Evolutionary conservation across 208 protist species (phyloP).

Genomic region (Phytomonas sp.): DNA sequence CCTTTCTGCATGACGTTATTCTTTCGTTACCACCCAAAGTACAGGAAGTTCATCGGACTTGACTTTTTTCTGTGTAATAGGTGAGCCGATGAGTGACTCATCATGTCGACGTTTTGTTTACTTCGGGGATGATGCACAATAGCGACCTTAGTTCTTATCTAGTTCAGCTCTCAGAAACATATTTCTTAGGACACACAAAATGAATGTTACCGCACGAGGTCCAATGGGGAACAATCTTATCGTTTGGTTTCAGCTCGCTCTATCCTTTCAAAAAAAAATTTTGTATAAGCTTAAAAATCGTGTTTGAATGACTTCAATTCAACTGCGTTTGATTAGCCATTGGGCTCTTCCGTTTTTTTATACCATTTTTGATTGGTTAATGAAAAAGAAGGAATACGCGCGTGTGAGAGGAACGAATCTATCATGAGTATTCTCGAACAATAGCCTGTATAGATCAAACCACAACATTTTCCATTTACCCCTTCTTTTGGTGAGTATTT

Average conservation of each 20-base stretch:
- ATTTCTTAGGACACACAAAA: not conserved
- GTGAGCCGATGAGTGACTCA: not conserved
- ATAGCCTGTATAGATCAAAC: not conserved
- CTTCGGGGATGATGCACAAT: not conserved
- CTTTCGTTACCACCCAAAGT: slow-evolving; percentile 24
- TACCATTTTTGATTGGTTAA: not conserved
- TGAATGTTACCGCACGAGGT: not conserved
- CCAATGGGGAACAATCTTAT: not conserved
- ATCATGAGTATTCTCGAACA: not conserved
- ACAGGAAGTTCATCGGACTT: not conserved
- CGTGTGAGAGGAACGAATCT: not conserved
- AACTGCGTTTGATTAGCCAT: not conserved
- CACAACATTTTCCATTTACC: not conserved
- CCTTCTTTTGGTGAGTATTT: not conserved
- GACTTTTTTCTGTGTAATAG: not conserved
- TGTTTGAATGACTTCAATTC: not conserved
- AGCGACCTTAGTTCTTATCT: not conserved
- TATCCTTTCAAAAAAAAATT: slow-evolving; percentile 8
- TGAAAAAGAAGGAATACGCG: not conserved
- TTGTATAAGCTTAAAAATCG: not conserved
- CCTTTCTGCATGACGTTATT: slow-evolving; percentile 50
- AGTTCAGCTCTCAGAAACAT: not conserved
- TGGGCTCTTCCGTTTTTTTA: not conserved
- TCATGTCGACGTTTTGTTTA: not conserved
- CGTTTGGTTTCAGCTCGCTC: not conserved